phyloP scores from a whole-genome alignment of 805 yeast genomes.

The Candida nanaspora region DNA sequence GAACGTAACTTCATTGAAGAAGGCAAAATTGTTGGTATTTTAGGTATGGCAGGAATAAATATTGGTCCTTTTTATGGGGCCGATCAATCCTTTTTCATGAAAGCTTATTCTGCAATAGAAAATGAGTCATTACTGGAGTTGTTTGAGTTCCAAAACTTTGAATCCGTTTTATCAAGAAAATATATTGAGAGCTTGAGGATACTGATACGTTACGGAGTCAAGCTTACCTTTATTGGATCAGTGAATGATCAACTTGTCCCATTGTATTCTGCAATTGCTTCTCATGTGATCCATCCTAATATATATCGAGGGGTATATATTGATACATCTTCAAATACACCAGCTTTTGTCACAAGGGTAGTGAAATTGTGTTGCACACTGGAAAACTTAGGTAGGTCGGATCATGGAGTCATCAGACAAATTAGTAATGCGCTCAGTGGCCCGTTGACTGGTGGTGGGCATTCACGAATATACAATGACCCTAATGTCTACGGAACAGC shows the following conservation, averaged over 20 bases:
- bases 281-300: constrained; percentile 83
- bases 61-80: constrained; percentile 91
- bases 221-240: constrained; percentile 78
- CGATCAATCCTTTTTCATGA: constrained; percentile 75
- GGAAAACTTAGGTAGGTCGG: constrained; percentile 71
- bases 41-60: constrained; percentile 95
- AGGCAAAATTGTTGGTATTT: constrained; percentile 51
- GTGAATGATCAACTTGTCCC: constrained; percentile 94
- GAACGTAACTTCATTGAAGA: constrained; percentile 45
- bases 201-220: constrained; percentile 63
- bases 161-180: constrained; percentile 63
- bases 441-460: constrained; percentile 92
- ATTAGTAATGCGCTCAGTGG: constrained; percentile 78
- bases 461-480: constrained; percentile 82
- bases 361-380: constrained; percentile 68
- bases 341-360: constrained; percentile 68
- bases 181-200: constrained; percentile 61
- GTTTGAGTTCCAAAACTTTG: constrained; percentile 79
- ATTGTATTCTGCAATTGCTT: constrained; percentile 76
- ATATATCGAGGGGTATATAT: constrained; percentile 84
- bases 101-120: constrained; percentile 88
- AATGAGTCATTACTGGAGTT: constrained; percentile 79
- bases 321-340: constrained; percentile 74
- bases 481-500: constrained; percentile 80
- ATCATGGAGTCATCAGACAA: constrained; percentile 82